phyloP scores from a whole-genome alignment of 1,284 basidiomycete genomes.

The Butyriboletus appendiculatus region DNA sequence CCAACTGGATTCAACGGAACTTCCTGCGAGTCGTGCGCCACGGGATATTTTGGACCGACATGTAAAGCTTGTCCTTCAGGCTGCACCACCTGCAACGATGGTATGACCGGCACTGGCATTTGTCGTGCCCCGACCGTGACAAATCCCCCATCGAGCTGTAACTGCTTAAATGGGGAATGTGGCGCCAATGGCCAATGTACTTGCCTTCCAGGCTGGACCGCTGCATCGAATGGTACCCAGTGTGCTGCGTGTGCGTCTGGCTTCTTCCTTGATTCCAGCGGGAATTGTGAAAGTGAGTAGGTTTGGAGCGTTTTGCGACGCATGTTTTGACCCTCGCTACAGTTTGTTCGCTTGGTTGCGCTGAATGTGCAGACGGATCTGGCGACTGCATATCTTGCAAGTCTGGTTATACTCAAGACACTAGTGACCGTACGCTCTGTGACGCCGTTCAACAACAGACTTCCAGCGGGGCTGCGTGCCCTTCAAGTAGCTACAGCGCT shows the following conservation, averaged over 20 bases:
- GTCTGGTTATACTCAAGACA: conserved; percentile 62
- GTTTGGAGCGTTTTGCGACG: background rate
- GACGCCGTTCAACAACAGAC: conserved; percentile 50
- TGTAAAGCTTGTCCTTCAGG: conserved; percentile 69
- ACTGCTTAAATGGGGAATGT: conserved; percentile 78
- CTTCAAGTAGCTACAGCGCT: conserved; percentile 62
- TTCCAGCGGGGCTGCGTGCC: conserved; percentile 57
- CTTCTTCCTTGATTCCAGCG: conserved; percentile 68
- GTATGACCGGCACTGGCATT: conserved; percentile 69
- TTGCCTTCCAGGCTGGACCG: conserved; percentile 77
- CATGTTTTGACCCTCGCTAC: conserved; percentile 17
- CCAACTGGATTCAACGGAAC: conserved; percentile 71
- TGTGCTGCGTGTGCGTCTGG: conserved; percentile 74
- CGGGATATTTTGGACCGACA: conserved; percentile 69
- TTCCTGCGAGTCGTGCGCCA: conserved; percentile 73
- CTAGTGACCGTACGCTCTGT: conserved; percentile 69
- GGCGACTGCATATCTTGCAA: conserved; percentile 74
- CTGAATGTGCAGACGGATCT: conserved; percentile 61
- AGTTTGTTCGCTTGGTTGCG: conserved; percentile 75
- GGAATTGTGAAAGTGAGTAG: conserved; percentile 67
- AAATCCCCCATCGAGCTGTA: conserved; percentile 64
- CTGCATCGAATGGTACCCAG: conserved; percentile 64
- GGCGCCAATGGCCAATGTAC: conserved; percentile 63
- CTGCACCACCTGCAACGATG: conserved; percentile 73
- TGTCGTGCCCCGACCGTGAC: conserved; percentile 56